phyloP scores from a whole-genome alignment of 352 stramenopile species.

The Globisporangium spinosum region DNA sequence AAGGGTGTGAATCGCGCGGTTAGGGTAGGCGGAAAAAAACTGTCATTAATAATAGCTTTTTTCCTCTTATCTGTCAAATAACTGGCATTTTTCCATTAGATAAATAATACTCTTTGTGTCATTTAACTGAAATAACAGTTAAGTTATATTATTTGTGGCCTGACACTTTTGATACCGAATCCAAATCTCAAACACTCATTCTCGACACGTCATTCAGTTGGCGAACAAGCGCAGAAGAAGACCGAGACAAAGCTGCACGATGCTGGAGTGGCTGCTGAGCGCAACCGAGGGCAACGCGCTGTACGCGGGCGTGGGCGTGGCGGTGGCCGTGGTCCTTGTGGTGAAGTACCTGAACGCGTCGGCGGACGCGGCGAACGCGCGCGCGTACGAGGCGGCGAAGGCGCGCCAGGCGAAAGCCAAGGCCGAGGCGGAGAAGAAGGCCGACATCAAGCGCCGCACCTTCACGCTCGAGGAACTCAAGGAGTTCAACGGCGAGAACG shows the following conservation, averaged over 20 bases:
- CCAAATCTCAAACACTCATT: no score
- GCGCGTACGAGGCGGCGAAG: constrained; percentile 56
- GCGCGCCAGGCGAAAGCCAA: constrained; percentile 64
- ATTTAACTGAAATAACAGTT: no score
- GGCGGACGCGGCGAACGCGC: constrained; percentile 55
- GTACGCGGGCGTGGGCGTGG: constrained; percentile 51
- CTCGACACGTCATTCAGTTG: not conserved
- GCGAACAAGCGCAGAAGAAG: not conserved
- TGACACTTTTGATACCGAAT: not conserved
- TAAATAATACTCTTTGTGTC: no score
- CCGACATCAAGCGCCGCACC: constrained; percentile 67
- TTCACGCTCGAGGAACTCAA: constrained; percentile 91
- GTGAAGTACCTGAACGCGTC: constrained; percentile 65
- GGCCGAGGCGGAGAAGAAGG: constrained; percentile 50
- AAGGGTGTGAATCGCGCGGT: no score
- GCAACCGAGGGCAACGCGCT: constrained; percentile 19
- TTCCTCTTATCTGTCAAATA: no score
- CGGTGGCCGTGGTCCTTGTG: constrained; percentile 44
- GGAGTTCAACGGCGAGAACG: constrained; percentile 90
- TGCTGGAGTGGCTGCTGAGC: constrained; percentile 14
- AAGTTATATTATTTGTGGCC: no score
- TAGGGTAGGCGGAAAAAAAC: no score
- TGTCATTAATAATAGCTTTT: no score
- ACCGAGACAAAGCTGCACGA: not conserved
- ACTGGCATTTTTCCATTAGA: no score